Evolutionary conservation across 257 asterid genomes (phyloP).

Genomic region (Solanum dulcamara): DNA sequence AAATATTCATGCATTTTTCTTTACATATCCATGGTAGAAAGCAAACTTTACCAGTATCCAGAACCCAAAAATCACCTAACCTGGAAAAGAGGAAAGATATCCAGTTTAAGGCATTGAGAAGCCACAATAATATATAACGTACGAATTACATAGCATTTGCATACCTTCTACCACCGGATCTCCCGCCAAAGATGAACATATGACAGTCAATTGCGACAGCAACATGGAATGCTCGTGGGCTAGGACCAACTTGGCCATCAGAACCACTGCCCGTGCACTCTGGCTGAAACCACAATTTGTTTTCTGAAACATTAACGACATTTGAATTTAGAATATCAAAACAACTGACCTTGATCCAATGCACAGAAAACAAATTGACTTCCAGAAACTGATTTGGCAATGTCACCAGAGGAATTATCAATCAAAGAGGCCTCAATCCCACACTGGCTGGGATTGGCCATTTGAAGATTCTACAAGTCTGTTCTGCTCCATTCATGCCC

Average conservation of each 20-base stretch:
- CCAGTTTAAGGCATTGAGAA: neutral
- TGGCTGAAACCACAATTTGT: constrained; percentile 83
- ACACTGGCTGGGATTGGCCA: neutral
- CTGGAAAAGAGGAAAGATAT: constrained; percentile 26
- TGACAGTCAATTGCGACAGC: constrained; percentile 86
- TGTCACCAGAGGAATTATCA: neutral
- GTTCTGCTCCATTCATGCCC: neutral
- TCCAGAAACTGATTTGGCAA: neutral
- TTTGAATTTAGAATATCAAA: neutral
- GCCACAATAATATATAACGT: neutral
- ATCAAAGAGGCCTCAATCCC: neutral
- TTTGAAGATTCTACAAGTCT: neutral
- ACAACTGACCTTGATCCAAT: neutral
- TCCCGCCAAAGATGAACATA: constrained; percentile 95
- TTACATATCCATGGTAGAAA: neutral
- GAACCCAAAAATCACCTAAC: constrained; percentile 98
- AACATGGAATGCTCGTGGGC: constrained; percentile 86
- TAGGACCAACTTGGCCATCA: constrained; percentile 73
- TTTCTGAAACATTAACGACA: constrained; percentile 41
- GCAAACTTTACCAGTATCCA: constrained; percentile 77
- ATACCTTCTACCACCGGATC: constrained; percentile 80
- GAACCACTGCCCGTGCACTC: constrained; percentile 77
- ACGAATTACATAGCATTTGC: neutral
- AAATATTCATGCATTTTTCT: neutral
- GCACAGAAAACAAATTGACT: neutral